Base-by-base conservation (phyloP, 352 stramenopile genomes). In the Pythium phragmitis region DNA sequence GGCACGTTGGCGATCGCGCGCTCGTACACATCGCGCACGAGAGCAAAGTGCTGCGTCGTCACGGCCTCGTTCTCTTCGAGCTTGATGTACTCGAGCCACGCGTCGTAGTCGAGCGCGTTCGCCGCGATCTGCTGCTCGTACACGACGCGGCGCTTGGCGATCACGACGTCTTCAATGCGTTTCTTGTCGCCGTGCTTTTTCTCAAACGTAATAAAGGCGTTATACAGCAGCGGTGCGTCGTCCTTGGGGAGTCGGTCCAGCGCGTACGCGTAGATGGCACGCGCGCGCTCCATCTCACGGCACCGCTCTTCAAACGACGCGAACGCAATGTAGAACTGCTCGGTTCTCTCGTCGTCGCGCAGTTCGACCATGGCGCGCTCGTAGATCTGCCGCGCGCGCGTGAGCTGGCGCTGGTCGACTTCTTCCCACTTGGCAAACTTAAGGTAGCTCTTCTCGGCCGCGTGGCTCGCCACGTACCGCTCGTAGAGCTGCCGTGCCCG, bases 341-440 rank as follows among this genome's bases (percentile, higher is more conserved):
- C 81, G 13, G 67, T 86, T 59, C 82, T 86, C 56, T 96, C 88
- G 51, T 94, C 83, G 41, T 78, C 76, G 2, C 83, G 84, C 13
- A 96, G 68, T 71, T 99, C 97, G 13, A 94, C 89, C 41, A 99
- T 68, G 13, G 92, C 88, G 34, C 96, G 88, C 74, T 99, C 97
- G 71, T 98, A 99, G 52, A 99, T 88, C 33, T 76, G 82, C 7
- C 98, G 77, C 11, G 97, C 96, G 33, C 97, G 75, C n/a, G 85
- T 76, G 4, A 98, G 73, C 72, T 99, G 87, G 47, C 82, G 79
- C 60, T 98, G 91, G 66, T 98, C 85, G 58, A 86, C 90, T 74
- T 99, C 97, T 63, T 99, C 98, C 97, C 97, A 99, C 58, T 97
- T 98, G 41, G 96, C 96, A 76, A 97, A 99, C 74, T 99, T 98